phyloP scores from a whole-genome alignment of 768 basidiomycete species.

The Asterophora parasitica region DNA sequence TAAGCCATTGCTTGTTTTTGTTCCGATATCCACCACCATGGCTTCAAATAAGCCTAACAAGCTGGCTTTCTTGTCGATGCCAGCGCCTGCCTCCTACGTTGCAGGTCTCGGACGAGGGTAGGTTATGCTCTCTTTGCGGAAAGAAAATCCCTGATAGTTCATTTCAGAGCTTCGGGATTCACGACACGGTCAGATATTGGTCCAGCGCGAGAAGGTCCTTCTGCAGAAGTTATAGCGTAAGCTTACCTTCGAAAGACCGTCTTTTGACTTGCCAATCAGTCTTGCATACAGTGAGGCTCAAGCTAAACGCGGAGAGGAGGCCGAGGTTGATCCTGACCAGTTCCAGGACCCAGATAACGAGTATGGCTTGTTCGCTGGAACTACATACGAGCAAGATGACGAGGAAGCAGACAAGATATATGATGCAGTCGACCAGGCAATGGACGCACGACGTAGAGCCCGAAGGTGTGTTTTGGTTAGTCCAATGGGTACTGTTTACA shows the following conservation, averaged over 20 bases:
- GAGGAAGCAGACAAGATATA: conserved; percentile 97
- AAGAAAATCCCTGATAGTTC: conserved; percentile 6
- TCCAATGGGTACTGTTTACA: conserved; percentile 21
- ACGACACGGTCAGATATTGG: conserved; percentile 99
- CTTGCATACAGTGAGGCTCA: conserved; percentile 71
- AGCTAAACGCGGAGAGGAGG: conserved; percentile 80
- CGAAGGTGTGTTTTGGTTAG: conserved; percentile 67
- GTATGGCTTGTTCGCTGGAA: conserved; percentile 91
- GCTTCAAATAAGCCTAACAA: conserved; percentile 57
- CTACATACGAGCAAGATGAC: conserved; percentile 94
- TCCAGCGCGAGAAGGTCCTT: conserved; percentile 92
- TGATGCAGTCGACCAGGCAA: conserved; percentile 82
- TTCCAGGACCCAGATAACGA: conserved; percentile 98
- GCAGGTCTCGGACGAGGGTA: conserved; percentile 98
- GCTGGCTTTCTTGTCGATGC: conserved; percentile 85
- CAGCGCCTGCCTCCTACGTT: conserved; percentile 94
- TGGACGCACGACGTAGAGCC: conserved; percentile 80
- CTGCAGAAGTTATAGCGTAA: conserved; percentile 85
- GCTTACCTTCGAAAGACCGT: conserved; percentile 23
- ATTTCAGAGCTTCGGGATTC: conserved; percentile 84
- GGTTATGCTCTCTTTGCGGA: conserved; percentile 21
- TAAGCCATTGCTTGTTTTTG: too few species aligned
- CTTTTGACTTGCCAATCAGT: background rate
- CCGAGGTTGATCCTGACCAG: conserved; percentile 83
- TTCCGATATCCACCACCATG: conserved; percentile 7